Evolutionary conservation across 2,329 filamentous ascomycete species (phyloP), one percentile per base, ranked within the genome.

Genomic region (Talaromyces atroroseus): DNA sequence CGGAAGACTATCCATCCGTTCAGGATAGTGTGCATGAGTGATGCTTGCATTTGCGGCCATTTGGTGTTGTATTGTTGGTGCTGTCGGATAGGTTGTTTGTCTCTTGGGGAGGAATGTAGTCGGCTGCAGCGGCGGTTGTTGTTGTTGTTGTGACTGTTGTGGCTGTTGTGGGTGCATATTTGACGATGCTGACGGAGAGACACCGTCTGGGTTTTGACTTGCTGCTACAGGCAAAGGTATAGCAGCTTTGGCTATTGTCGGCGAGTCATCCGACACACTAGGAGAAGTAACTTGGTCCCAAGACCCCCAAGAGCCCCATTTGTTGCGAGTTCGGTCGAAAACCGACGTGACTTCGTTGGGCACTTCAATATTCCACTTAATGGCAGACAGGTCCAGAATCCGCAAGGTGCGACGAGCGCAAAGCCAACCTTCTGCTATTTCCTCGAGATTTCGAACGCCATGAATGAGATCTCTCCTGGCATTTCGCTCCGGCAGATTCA

Each of bases 361-460:
- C 10, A 97, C 73, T 56, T 90, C 85, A 45, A 96, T 87, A 18
- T 86, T 87, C 92, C 94, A 97, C 65, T 94, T 94, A n/a, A 85
- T 83, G 0, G 88, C 87, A 12, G 95, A 82, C 3, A 95, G 84
- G 62, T 88, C 91, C 45, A 99, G 78, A 49, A 97, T 95, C 58
- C 85, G 84, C 6, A 97, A 78, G 0, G 92, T 92, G 12, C 92
- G 83, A 53, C 92, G 82, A 10, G 92, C 92, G 65, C 91, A 94
- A 0, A 91, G 82, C 94, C 94, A 99, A 64, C 91, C 88, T 70
- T 96, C 92, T 0, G 90, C 90, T 64, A 99, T 96, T 67, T 97
- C 92, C 70, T 97, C 92, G 1, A 97, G 82, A 61, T 96, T 90
- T 66, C 90, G 92, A 45, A 96, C 81, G 1, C 92, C 91, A 64